A percentile compares a stretch with the other conserved stretches of the same genome.
phyloP scores from a whole-genome alignment of 1,284 basidiomycete species.

The Malassezia equina region DNA sequence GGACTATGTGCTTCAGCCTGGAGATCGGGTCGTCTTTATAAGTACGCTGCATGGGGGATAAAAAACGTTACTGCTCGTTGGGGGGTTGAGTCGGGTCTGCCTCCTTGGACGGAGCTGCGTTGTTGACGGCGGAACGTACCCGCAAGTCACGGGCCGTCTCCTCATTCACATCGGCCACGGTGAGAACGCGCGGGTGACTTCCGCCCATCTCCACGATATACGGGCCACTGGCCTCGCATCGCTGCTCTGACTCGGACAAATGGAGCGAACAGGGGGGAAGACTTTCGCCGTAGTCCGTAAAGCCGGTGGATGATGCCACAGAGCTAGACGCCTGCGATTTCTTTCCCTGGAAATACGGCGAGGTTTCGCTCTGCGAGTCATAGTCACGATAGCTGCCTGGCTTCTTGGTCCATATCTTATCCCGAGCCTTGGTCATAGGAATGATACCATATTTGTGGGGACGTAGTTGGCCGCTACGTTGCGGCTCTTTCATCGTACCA shows the following conservation, averaged over 20 bases:
- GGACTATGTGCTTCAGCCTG: slow-evolving; percentile 66
- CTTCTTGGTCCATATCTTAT: slow-evolving; percentile 38
- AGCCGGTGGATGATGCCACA: slow-evolving; percentile 10
- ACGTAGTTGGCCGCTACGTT: slow-evolving; percentile 6
- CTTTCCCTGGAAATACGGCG: background rate
- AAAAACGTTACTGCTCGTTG: background rate
- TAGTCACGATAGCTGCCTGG: slow-evolving; percentile 17
- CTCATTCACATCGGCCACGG: slow-evolving; percentile 22
- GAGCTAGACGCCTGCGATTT: slow-evolving; percentile 8
- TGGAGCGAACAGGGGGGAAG: slow-evolving; percentile 11
- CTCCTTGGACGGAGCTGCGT: background rate
- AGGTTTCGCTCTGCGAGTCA: slow-evolving; percentile 1
- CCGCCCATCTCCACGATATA: slow-evolving; percentile 38
- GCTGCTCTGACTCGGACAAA: slow-evolving; percentile 15
- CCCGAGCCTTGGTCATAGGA: slow-evolving; percentile 17
- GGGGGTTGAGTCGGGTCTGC: background rate
- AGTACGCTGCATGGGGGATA: slow-evolving; percentile 87
- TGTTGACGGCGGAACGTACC: background rate
- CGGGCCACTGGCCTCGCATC: slow-evolving; percentile 20
- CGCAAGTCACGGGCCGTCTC: slow-evolving; percentile 1
- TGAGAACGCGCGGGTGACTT: slow-evolving; percentile 20
- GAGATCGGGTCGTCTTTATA: slow-evolving; percentile 89
- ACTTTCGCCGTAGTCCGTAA: slow-evolving; percentile 17
- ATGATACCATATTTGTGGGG: slow-evolving; percentile 25
- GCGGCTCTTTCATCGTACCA: slow-evolving; percentile 25